Percentiles rank a stretch among this genome's conserved stretches.
phyloP scores from a whole-genome alignment of 192 early-diverging fungal genomes.

The Chytriomyces sp. region DNA sequence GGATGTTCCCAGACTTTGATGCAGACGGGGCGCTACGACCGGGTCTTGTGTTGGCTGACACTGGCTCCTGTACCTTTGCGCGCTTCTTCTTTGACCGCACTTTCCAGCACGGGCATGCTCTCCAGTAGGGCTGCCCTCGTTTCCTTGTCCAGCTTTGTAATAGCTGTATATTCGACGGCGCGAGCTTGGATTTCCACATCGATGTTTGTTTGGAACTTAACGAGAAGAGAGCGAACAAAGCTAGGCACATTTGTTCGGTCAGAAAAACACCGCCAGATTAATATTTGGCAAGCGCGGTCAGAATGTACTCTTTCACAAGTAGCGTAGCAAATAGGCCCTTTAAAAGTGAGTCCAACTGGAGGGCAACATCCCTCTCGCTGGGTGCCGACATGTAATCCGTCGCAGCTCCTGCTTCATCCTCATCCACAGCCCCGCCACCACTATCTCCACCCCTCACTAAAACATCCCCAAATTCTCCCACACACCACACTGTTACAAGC shows the following conservation, averaged over 20 bases:
- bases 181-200: constrained; percentile 95
- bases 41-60: constrained; percentile 8
- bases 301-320: constrained; percentile 75
- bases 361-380: constrained; percentile 74
- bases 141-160: constrained; percentile 68
- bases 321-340: constrained; percentile 79
- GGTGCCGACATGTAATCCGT: constrained; percentile 39
- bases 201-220: constrained; percentile 66
- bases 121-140: constrained; percentile 67
- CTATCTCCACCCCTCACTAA: constrained; percentile 53
- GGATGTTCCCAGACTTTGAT: constrained; percentile 21
- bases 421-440: constrained; percentile 61
- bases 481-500: constrained; percentile 86
- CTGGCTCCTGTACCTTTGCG: constrained; percentile 48
- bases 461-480: constrained; percentile 96
- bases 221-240: constrained; percentile 63
- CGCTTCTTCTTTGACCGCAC: constrained; percentile 53
- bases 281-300: constrained; percentile 88
- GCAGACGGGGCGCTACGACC: background rate
- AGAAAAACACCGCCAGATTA: constrained; percentile 8
- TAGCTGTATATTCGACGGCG: constrained; percentile 84
- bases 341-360: constrained; percentile 73
- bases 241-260: constrained; percentile 29
- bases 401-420: constrained; percentile 45
- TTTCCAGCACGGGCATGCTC: constrained; percentile 85